Evolutionary conservation across 768 basidiomycete species (phyloP).

Genomic region (Rossbeevera mucosa): DNA sequence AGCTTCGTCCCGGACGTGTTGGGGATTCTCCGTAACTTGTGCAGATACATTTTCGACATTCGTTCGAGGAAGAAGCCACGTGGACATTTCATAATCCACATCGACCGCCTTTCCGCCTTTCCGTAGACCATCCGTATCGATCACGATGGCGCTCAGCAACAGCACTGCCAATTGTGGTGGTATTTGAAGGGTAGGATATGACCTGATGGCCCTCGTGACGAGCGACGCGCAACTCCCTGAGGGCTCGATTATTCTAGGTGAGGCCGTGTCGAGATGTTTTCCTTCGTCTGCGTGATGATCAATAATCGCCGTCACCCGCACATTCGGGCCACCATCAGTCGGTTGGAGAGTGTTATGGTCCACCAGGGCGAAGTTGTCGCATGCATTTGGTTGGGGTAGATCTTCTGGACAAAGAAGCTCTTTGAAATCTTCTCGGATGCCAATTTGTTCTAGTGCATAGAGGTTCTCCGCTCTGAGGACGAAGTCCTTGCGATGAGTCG

Average conservation of each 20-base stretch:
- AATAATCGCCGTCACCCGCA: constrained; percentile 68
- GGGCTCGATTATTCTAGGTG: constrained; percentile 64
- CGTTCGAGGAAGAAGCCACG: constrained; percentile 59
- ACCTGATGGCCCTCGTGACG: constrained; percentile 40
- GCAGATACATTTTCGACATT: constrained; percentile 27
- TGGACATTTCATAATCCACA: constrained; percentile 60
- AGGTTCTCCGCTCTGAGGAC: constrained; percentile 83
- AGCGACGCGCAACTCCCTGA: constrained; percentile 77
- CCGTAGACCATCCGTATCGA: constrained; percentile 83
- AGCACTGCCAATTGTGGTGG: constrained; percentile 68
- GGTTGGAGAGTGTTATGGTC: constrained; percentile 79
- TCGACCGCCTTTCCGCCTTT: constrained; percentile 70
- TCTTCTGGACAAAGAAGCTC: constrained; percentile 70
- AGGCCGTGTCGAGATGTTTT: constrained; percentile 51
- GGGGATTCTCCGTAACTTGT: constrained; percentile 3
- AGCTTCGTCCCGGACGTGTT: constrained; percentile 35
- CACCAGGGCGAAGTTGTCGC: constrained; percentile 69
- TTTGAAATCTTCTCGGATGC: constrained; percentile 43
- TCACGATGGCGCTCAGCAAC: constrained; percentile 74
- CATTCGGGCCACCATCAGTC: constrained; percentile 36
- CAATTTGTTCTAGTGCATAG: constrained; percentile 62
- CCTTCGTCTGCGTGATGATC: constrained; percentile 93
- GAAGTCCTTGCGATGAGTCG: constrained; percentile 65
- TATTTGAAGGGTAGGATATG: constrained; percentile 25
- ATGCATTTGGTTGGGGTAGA: constrained; percentile 40